phyloP scores from a whole-genome alignment of 768 basidiomycete species.

The Tylopilus sp. region DNA sequence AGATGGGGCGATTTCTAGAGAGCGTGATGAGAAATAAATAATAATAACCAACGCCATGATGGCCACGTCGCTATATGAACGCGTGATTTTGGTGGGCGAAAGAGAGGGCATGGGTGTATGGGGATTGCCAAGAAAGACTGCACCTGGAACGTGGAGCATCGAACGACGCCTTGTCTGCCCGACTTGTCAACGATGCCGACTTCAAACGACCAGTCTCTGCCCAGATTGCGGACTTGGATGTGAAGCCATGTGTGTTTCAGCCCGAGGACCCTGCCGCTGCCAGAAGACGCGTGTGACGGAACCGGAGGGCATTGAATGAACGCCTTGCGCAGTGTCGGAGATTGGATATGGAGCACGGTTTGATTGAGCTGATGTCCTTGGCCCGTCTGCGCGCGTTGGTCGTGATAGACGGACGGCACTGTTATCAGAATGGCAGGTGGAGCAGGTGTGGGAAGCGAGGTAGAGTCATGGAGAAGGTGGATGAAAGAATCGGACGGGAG shows the following conservation, averaged over 20 bases:
- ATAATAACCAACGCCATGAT: too few species aligned
- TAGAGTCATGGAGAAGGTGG: conserved; percentile 57
- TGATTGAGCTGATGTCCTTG: conserved; percentile 46
- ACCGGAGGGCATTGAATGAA: conserved; percentile 60
- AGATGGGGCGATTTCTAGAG: conserved; percentile 54
- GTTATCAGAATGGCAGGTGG: conserved; percentile 45
- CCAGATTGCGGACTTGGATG: conserved; percentile 67
- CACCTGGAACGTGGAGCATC: conserved; percentile 84
- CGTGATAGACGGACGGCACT: conserved; percentile 33
- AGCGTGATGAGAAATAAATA: too few species aligned
- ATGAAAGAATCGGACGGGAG: conserved; percentile 62
- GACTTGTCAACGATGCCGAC: conserved; percentile 66
- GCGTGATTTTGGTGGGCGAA: not conserved
- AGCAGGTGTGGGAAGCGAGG: conserved; percentile 45
- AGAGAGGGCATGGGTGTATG: not conserved
- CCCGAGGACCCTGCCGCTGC: conserved; percentile 39
- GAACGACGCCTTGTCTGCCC: conserved; percentile 55
- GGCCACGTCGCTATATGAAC: conserved; percentile 2
- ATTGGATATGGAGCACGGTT: conserved; percentile 77
- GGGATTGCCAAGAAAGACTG: not conserved
- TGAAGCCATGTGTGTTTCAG: conserved; percentile 74
- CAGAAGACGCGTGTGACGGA: conserved; percentile 8
- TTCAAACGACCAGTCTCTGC: conserved; percentile 71
- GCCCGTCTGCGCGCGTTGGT: conserved; percentile 30
- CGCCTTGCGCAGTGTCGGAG: conserved; percentile 64